phyloP scores from a whole-genome alignment of 495 filamentous ascomycete species.

The Penicillium robsamsonii region DNA sequence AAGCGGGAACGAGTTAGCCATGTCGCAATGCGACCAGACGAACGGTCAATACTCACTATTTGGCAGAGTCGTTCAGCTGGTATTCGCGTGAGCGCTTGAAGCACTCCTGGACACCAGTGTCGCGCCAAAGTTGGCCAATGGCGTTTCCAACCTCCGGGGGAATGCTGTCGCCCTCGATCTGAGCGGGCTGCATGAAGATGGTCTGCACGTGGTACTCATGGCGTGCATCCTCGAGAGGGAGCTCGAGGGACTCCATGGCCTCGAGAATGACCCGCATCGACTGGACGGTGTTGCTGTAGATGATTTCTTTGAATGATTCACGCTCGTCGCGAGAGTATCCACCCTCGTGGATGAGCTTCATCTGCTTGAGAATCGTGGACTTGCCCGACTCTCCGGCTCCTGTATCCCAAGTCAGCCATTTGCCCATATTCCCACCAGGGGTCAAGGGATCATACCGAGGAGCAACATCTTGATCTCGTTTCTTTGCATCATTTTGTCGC shows the following conservation, averaged over 20 bases:
- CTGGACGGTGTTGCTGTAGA: constrained; percentile 97
- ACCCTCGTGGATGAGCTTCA: constrained; percentile 68
- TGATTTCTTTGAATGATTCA: constrained; percentile 82
- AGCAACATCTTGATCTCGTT: constrained; percentile 99
- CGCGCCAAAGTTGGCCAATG: constrained; percentile 90
- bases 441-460: constrained; percentile 64
- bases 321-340: constrained; percentile 57
- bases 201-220: constrained; percentile 94
- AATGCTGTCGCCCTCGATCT: constrained; percentile 93
- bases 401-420: constrained; percentile 37
- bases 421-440: neutral
- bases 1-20: constrained; percentile 6
- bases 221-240: constrained; percentile 81
- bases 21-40: neutral
- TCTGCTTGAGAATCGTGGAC: constrained; percentile 99
- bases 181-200: constrained; percentile 91
- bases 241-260: constrained; percentile 90
- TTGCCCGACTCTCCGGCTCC: constrained; percentile 99
- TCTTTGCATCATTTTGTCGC: constrained; percentile 91
- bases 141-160: constrained; percentile 92
- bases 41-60: constrained; percentile 72
- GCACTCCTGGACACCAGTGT: constrained; percentile 91
- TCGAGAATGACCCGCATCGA: constrained; percentile 95
- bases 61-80: constrained; percentile 94
- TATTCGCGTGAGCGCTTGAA: constrained; percentile 95